phyloP scores from a whole-genome alignment of 805 yeast species.

The Yarrowia phangngaensis region DNA sequence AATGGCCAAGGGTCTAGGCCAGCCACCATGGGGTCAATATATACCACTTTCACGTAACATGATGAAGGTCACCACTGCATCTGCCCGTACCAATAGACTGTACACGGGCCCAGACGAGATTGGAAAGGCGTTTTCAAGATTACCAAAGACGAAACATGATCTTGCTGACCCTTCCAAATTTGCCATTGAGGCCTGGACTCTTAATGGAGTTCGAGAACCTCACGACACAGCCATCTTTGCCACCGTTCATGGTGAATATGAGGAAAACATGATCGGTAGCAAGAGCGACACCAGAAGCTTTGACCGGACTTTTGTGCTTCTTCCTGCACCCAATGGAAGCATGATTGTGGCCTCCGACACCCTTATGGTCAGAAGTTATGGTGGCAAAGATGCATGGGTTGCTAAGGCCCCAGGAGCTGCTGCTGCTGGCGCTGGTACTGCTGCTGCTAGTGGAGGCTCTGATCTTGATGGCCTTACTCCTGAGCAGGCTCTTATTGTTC shows the following conservation, averaged over 20 bases:
- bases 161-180: constrained; percentile 61
- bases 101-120: constrained; percentile 69
- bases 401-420: constrained; percentile 2
- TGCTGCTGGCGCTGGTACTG: constrained; percentile 10
- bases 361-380: constrained; percentile 59
- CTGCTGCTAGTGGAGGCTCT: constrained; percentile 27
- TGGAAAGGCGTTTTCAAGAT: constrained; percentile 52
- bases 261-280: constrained; percentile 48
- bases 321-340: constrained; percentile 62
- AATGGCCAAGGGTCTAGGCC: constrained; percentile 27
- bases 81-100: constrained; percentile 53
- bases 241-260: constrained; percentile 77
- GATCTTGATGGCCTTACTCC: constrained; percentile 44
- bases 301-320: constrained; percentile 77
- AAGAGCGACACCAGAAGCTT: constrained; percentile 55
- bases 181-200: constrained; percentile 66
- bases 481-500: constrained; percentile 60
- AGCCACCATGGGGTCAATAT: constrained; percentile 43
- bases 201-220: constrained; percentile 49
- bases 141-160: constrained; percentile 79
- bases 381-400: constrained; percentile 57
- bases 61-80: constrained; percentile 52
- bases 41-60: constrained; percentile 73
- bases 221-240: constrained; percentile 74
- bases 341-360: constrained; percentile 86